Conservation (phyloP, 345 rosid species). For the Salix udensis region DNA sequence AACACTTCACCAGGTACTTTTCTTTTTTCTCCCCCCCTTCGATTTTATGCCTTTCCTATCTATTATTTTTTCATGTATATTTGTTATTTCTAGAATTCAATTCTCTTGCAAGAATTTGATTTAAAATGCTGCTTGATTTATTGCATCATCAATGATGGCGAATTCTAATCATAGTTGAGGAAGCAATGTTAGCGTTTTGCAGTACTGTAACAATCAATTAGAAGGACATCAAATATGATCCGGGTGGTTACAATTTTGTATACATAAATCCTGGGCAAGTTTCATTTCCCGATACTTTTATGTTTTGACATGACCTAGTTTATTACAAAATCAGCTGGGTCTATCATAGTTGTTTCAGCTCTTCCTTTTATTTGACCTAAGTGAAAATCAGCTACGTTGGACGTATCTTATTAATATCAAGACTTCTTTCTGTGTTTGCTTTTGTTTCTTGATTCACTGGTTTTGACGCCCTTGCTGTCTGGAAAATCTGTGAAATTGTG, state of each 20-base stretch:
- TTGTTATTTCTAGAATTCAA: neutral
- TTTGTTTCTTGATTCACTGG: neutral
- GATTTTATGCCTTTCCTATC: neutral
- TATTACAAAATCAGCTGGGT: neutral
- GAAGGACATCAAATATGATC: too few relatives aligned
- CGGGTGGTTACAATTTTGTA: too few relatives aligned
- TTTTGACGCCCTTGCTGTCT: neutral
- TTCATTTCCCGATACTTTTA: neutral
- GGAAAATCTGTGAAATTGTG: neutral
- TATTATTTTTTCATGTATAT: neutral
- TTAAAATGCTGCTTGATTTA: neutral
- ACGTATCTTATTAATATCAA: too few relatives aligned
- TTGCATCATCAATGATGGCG: too few relatives aligned
- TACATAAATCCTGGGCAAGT: too few relatives aligned
- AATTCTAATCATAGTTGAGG: too few relatives aligned
- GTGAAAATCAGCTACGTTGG: too few relatives aligned
- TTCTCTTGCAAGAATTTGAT: neutral
- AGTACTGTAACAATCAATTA: too few relatives aligned
- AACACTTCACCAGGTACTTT: slow-evolving; percentile 66
- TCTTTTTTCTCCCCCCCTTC: neutral
- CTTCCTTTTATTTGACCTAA: too few relatives aligned
- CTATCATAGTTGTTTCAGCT: too few relatives aligned
- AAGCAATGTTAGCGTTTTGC: too few relatives aligned
- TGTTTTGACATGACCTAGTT: neutral
- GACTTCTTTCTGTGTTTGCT: too few relatives aligned